Conservation (phyloP, 1,284 basidiomycete genomes). For the Pterulicium gracile region DNA sequence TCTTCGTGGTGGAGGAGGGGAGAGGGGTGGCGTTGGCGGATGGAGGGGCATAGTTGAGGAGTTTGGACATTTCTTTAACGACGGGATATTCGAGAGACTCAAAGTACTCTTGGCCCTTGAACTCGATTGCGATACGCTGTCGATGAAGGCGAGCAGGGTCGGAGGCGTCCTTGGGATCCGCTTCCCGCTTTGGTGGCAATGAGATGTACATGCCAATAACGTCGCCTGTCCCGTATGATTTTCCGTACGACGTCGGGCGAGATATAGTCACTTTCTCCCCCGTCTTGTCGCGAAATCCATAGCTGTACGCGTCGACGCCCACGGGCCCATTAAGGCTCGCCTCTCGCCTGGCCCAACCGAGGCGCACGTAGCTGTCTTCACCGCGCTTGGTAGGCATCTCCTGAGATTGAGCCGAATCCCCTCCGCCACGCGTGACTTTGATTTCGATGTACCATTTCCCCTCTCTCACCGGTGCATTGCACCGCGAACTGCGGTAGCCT, state of each 20-base stretch:
- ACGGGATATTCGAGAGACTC: conserved; percentile 88
- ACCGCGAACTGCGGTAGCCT: conserved; percentile 85
- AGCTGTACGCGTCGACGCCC: conserved; percentile 90
- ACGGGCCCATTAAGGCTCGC: conserved; percentile 88
- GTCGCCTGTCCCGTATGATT: conserved; percentile 72
- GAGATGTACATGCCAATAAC: conserved; percentile 91
- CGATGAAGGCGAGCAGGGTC: conserved; percentile 75
- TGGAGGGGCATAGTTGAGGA: conserved; percentile 66
- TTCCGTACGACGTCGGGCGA: conserved; percentile 70
- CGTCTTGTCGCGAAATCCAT: conserved; percentile 83
- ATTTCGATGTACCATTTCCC: conserved; percentile 96
- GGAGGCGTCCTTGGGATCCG: conserved; percentile 44
- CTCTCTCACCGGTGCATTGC: conserved; percentile 82
- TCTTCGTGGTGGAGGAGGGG: conserved; percentile 48
- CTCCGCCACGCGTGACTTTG: conserved; percentile 67
- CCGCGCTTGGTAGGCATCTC: no score
- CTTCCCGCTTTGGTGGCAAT: conserved; percentile 58
- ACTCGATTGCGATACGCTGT: conserved; percentile 86
- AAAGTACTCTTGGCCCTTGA: conserved; percentile 95
- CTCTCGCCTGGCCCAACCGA: conserved; percentile 91
- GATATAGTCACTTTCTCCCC: conserved; percentile 88
- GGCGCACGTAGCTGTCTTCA: conserved; percentile 77
- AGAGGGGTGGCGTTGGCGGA: conserved; percentile 43
- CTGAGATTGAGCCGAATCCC: conserved; percentile 37
- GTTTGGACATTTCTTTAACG: conserved; percentile 88